Conservation (phyloP, 2,329 filamentous ascomycete species). For the Talaromyces islandicus region DNA sequence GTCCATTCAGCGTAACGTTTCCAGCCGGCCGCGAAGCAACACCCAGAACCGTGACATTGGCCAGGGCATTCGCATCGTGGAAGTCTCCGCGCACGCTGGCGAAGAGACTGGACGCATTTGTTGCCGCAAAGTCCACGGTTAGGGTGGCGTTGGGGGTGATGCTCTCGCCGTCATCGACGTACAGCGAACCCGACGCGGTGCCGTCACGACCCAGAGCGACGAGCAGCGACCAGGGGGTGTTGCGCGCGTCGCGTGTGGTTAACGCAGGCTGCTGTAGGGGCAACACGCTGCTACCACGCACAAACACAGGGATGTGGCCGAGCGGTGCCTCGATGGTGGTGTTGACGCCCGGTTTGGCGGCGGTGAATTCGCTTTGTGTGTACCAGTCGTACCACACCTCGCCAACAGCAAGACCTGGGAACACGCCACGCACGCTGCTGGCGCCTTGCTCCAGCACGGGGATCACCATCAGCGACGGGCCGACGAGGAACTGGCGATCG, state of each 20-base stretch:
- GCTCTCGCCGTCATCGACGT: conserved; percentile 71
- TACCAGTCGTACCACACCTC: conserved; percentile 77
- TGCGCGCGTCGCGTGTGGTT: conserved; percentile 59
- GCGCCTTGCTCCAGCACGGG: conserved; percentile 59
- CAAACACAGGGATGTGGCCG: conserved; percentile 64
- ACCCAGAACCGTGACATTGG: conserved; percentile 57
- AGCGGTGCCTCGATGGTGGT: conserved; percentile 56
- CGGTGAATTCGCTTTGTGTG: conserved; percentile 53
- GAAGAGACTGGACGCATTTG: conserved; percentile 37
- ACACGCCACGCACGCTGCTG: conserved; percentile 60
- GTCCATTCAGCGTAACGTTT: conserved; percentile 50
- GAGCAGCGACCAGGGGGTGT: conserved; percentile 62
- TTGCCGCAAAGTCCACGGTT: conserved; percentile 47
- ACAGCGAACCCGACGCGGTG: conserved; percentile 56
- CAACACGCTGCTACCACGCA: conserved; percentile 63
- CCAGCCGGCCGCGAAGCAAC: conserved; percentile 37
- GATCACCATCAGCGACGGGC: conserved; percentile 58
- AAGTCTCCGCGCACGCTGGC: conserved; percentile 48
- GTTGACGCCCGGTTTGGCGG: conserved; percentile 46
- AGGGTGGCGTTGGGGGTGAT: conserved; percentile 51
- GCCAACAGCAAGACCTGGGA: conserved; percentile 57
- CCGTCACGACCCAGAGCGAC: conserved; percentile 54
- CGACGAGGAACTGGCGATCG: conserved; percentile 68
- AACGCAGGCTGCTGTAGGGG: conserved; percentile 63
- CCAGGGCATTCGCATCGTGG: conserved; percentile 52